A percentile compares a stretch with the other conserved stretches of the same genome.
Conservation (phyloP, 441 rosid species). For the Geranium incanum region DNA sequence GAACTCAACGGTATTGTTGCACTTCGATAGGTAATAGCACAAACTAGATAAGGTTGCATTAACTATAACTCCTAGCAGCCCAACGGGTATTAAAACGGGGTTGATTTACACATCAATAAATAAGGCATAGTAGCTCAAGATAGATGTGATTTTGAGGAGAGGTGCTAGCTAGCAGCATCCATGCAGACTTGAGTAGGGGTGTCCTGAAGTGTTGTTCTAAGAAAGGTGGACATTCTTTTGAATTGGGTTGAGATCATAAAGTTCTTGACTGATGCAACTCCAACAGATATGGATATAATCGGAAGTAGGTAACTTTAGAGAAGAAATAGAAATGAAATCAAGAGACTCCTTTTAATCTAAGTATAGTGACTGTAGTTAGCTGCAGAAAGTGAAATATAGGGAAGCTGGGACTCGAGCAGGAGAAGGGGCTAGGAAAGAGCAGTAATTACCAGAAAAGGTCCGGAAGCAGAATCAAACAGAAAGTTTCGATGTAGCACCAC, state of each 20-base stretch:
- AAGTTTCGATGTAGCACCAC: not conserved
- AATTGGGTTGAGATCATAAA: not conserved
- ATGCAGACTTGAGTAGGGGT: slow-evolving; percentile 8
- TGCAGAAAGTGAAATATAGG: slow-evolving; percentile 1
- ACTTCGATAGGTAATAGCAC: not conserved
- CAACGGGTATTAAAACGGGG: not conserved
- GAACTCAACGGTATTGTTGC: not conserved
- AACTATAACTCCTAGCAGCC: slow-evolving; percentile 4
- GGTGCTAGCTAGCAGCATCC: slow-evolving; percentile 6
- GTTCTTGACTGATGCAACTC: slow-evolving; percentile 1
- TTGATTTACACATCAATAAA: not conserved
- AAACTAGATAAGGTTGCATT: slow-evolving; percentile 1
- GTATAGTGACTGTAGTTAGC: not conserved
- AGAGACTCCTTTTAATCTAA: not conserved
- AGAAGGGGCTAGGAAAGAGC: not conserved
- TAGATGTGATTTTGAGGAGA: not conserved
- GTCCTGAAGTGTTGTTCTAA: slow-evolving; percentile 6
- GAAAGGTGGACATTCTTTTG: not conserved
- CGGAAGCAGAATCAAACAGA: not conserved
- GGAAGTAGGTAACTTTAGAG: not conserved
- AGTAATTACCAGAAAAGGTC: slow-evolving; percentile 2
- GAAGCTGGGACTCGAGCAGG: slow-evolving; percentile 4
- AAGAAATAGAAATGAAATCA: not conserved
- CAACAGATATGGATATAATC: not conserved
- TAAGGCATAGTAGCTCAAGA: slow-evolving; percentile 1